These are phyloP conservation scores for Wickerhamiella dianesei DNA, from an alignment of 805 yeast species.

Conservation along the genomic window DNA sequence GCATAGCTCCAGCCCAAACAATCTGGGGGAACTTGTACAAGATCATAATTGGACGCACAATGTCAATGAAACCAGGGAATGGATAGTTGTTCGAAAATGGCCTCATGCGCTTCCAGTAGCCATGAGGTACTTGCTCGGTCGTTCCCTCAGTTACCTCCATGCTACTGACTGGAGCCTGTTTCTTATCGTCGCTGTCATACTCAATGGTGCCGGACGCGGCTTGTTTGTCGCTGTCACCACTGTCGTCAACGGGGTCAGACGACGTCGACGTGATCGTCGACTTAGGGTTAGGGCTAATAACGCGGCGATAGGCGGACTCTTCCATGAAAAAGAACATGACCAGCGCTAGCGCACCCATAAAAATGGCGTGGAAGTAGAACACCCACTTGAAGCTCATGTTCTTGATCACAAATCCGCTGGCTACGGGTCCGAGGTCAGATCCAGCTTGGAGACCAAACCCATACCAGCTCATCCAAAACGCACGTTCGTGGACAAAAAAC, in stretches of 20 bases:
- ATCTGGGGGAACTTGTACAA: not conserved
- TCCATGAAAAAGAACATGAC: constrained; percentile 49
- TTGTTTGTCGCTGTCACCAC: not conserved
- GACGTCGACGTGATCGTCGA: no score
- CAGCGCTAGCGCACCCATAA: constrained; percentile 44
- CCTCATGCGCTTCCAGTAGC: not conserved
- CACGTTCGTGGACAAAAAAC: constrained; percentile 65
- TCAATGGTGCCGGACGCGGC: not conserved
- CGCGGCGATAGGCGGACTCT: constrained; percentile 43
- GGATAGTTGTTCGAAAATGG: not conserved
- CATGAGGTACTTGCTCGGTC: not conserved
- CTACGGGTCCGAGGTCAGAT: constrained; percentile 64
- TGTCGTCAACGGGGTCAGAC: not conserved
- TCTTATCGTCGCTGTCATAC: not conserved
- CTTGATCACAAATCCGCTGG: constrained; percentile 59
- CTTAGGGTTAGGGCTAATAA: not conserved
- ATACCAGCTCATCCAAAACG: constrained; percentile 57
- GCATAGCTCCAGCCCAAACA: not conserved
- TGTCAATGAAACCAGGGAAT: constrained; percentile 11
- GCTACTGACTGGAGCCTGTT: not conserved
- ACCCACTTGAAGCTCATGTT: constrained; percentile 65
- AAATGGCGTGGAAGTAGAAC: constrained; percentile 52
- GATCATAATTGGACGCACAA: not conserved
- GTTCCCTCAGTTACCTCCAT: not conserved
- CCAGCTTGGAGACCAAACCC: constrained; percentile 65